Percentiles rank a stretch among this genome's conserved stretches.
Evolutionary conservation across 2,329 filamentous ascomycete species (phyloP).

Genomic region (Xylariaceae sp.): DNA sequence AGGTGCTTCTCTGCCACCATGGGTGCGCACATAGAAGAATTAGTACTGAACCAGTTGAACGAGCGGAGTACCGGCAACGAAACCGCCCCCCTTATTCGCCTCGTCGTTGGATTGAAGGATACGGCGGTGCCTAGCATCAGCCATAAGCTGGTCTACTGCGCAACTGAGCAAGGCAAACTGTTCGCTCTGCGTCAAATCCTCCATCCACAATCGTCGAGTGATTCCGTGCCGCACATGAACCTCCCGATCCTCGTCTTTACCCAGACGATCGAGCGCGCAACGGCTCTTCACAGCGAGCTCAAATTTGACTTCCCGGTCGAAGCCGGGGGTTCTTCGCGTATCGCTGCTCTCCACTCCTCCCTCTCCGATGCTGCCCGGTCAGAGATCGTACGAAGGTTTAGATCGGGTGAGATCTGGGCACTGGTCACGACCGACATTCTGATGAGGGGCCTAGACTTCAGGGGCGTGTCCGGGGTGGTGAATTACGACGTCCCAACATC

Average conservation of each 20-base stretch:
- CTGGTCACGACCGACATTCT: slow-evolving; percentile 93
- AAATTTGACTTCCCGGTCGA: slow-evolving; percentile 89
- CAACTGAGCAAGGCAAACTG: slow-evolving; percentile 88
- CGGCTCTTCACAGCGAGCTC: slow-evolving; percentile 81
- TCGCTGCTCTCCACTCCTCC: slow-evolving; percentile 85
- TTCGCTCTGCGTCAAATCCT: slow-evolving; percentile 85
- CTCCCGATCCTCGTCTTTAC: slow-evolving; percentile 95
- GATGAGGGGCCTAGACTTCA: slow-evolving; percentile 88
- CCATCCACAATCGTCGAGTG: slow-evolving; percentile 59
- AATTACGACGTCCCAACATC: slow-evolving; percentile 97
- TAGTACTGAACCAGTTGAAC: slow-evolving; percentile 64
- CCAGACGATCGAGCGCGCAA: slow-evolving; percentile 87
- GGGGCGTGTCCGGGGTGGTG: slow-evolving; percentile 89
- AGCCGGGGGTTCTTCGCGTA: slow-evolving; percentile 76
- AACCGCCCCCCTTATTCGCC: slow-evolving; percentile 60
- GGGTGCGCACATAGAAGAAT: slow-evolving; percentile 82
- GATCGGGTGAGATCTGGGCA: slow-evolving; percentile 90
- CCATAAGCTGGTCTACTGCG: slow-evolving; percentile 85
- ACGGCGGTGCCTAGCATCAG: slow-evolving; percentile 88
- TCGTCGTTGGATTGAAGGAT: slow-evolving; percentile 96
- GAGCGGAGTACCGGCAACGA: slow-evolving; percentile 41
- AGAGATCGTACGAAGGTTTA: slow-evolving; percentile 81
- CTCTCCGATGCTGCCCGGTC: slow-evolving; percentile 72
- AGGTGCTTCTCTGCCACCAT: slow-evolving; percentile 97
- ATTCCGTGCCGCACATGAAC: slow-evolving; percentile 58